A percentile compares a stretch with the other conserved stretches of the same genome.
Evolutionary conservation across 1,139 yeast genomes (phyloP).

Genomic region (Taiozyma sp.): DNA sequence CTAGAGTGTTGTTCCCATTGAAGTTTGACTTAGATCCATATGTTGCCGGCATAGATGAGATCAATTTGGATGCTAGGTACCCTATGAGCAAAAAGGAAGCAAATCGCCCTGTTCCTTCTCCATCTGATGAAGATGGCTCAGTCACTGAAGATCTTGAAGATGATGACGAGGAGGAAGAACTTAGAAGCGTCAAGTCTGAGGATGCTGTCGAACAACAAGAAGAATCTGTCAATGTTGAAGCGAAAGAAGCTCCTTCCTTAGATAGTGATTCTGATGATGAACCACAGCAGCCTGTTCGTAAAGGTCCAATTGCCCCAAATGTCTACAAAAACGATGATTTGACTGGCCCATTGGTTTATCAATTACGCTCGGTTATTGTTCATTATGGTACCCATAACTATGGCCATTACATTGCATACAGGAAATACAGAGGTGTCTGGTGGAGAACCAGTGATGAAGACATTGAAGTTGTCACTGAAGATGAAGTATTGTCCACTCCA

Average conservation of each 20-base stretch:
- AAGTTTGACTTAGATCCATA: conserved; percentile 61
- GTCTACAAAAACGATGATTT: conserved; percentile 21
- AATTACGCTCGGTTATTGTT: conserved; percentile 77
- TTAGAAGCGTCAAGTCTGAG: conserved; percentile 2
- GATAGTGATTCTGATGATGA: conserved; percentile 6
- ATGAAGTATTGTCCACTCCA: conserved; percentile 73
- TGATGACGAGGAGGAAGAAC: conserved; percentile 12
- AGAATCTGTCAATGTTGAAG: conserved; percentile 9
- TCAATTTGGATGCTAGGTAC: conserved; percentile 74
- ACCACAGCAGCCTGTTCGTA: conserved; percentile 12
- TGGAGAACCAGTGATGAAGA: conserved; percentile 93
- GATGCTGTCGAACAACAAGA: not conserved
- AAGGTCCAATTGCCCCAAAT: conserved; percentile 9
- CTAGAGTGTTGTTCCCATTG: conserved; percentile 74
- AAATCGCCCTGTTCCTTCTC: not conserved
- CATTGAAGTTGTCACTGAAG: conserved; percentile 73
- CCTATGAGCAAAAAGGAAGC: conserved; percentile 61
- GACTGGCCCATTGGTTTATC: conserved; percentile 48
- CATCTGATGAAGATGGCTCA: conserved; percentile 7
- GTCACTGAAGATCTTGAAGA: conserved; percentile 14
- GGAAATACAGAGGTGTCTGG: conserved; percentile 81
- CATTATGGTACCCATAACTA: conserved; percentile 95
- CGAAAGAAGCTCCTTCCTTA: conserved; percentile 11
- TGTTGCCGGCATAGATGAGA: conserved; percentile 65
- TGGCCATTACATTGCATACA: conserved; percentile 89